Evolutionary conservation across 495 filamentous ascomycete genomes (phyloP), one percentile per base, ranked within the genome.

Genomic region (Tricharina praecox): DNA sequence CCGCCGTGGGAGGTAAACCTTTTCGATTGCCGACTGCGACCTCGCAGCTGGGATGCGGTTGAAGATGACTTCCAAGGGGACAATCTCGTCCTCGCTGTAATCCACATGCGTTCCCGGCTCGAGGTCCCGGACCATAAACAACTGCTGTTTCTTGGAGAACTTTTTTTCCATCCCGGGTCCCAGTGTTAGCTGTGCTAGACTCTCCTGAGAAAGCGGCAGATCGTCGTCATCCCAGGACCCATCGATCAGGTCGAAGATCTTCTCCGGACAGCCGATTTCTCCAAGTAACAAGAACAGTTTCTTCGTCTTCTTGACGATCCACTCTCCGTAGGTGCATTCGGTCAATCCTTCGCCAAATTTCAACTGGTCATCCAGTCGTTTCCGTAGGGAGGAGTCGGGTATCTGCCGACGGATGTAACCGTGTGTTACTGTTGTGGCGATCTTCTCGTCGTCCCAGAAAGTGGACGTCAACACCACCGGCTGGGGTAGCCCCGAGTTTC

Each of bases 321-420:
- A 92, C 53, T 94, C 87, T 63, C 84, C 77, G 58, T 94, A 96
- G 0, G 85, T 92, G 52, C 84, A 79, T 55, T 85, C 82, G 1
- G 86, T 94, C 52, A 95, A 63, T 10, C 79, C 82, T 57, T 87
- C 85, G n/a, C 85, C 86, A 64, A 90, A 93, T 15, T 72, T 72
- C 28, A 87, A 64, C 0, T 77, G 76, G 37, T 71, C 67, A 56
- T 90, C 77, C 13, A 95, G 67, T 21, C 71, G 70, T 24, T 71
- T 63, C 50, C 41, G 46, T 33, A 50, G 41, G n/a, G n/a, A n/a
- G 19, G 42, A 34, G 10, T 59, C 53, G n/a, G 40, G 39, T 15
- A 60, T 49, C 4, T 54, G 44, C 10, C 58, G 47, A 2, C 34
- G 44, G 41, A 60, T 52, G 28, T 52, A 60, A 36, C 30, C 39